Conservation (phyloP, 2,329 filamentous ascomycete genomes). For the Apiospora hydei region DNA sequence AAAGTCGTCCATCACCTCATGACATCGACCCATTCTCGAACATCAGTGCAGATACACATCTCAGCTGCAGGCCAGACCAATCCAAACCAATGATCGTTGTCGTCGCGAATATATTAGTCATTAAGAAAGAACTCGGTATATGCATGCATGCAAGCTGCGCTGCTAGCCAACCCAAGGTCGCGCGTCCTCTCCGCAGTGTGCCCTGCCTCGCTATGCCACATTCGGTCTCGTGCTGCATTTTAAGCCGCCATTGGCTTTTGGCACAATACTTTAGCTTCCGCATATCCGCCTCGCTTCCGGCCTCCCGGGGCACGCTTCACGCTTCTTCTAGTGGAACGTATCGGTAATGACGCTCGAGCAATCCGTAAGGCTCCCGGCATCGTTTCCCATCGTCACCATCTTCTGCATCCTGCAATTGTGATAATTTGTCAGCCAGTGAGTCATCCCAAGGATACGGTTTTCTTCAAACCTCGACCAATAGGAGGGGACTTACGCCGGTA, state of each 20-base stretch:
- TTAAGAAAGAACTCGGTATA: background rate
- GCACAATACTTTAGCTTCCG: background rate
- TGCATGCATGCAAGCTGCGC: background rate
- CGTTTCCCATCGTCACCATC: conserved; percentile 36
- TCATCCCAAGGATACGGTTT: background rate
- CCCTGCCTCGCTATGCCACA: background rate
- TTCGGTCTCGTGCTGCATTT: background rate
- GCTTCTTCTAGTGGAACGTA: background rate
- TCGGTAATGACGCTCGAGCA: conserved; percentile 38
- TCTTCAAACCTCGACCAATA: background rate
- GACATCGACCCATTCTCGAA: conserved; percentile 18
- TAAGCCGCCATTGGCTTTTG: background rate
- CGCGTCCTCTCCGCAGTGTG: background rate
- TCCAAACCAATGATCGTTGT: background rate
- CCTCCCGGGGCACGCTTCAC: background rate
- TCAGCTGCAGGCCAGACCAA: background rate
- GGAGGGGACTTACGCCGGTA: conserved; percentile 37
- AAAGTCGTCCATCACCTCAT: conserved; percentile 14
- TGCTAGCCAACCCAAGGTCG: background rate
- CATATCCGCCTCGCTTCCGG: conserved; percentile 11
- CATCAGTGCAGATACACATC: background rate
- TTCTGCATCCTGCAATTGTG: conserved; percentile 37
- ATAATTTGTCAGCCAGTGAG: background rate
- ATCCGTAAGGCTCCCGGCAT: conserved; percentile 34
- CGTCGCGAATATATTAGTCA: conserved; percentile 11